Percentiles rank a stretch among this genome's conserved stretches.
phyloP scores from a whole-genome alignment of 768 basidiomycete species.

The Leccinum barrowsii region DNA sequence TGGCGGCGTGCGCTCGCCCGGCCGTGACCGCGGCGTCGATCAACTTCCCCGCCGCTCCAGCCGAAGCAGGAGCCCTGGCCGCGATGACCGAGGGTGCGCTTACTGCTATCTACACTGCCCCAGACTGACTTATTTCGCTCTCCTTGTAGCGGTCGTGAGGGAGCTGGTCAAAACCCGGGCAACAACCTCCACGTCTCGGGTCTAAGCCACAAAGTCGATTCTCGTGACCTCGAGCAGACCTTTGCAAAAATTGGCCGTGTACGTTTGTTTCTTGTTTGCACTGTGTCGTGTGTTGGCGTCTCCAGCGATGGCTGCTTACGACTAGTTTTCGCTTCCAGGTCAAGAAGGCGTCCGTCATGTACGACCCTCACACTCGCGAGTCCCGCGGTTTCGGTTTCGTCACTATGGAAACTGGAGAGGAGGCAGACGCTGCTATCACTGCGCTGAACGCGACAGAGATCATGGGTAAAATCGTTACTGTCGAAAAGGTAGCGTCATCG shows the following conservation, averaged over 20 bases:
- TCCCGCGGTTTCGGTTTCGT: conserved; percentile 89
- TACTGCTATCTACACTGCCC: neutral
- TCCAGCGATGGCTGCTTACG: conserved; percentile 4
- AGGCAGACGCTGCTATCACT: conserved; percentile 88
- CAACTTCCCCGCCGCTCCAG: conserved; percentile 61
- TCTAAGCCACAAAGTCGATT: conserved; percentile 62
- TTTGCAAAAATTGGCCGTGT: conserved; percentile 90
- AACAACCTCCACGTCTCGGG: conserved; percentile 66
- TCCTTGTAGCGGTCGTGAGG: conserved; percentile 20
- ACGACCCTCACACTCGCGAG: conserved; percentile 67
- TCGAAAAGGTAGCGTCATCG: conserved; percentile 68
- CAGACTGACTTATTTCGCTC: neutral
- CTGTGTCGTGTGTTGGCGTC: neutral
- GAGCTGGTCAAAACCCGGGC: conserved; percentile 51
- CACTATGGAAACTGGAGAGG: conserved; percentile 77
- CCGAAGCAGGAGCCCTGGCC: conserved; percentile 77
- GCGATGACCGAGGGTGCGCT: conserved; percentile 54
- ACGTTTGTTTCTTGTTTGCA: conserved; percentile 23
- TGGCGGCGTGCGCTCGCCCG: conserved; percentile 41
- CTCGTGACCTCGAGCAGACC: conserved; percentile 80
- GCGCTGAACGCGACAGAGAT: conserved; percentile 80
- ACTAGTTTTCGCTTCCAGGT: conserved; percentile 30
- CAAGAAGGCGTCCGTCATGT: conserved; percentile 68
- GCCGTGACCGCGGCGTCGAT: conserved; percentile 37
- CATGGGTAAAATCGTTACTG: conserved; percentile 81